Base-by-base conservation (phyloP, 1,139 yeast species). In the Candida freyschussii region DNA sequence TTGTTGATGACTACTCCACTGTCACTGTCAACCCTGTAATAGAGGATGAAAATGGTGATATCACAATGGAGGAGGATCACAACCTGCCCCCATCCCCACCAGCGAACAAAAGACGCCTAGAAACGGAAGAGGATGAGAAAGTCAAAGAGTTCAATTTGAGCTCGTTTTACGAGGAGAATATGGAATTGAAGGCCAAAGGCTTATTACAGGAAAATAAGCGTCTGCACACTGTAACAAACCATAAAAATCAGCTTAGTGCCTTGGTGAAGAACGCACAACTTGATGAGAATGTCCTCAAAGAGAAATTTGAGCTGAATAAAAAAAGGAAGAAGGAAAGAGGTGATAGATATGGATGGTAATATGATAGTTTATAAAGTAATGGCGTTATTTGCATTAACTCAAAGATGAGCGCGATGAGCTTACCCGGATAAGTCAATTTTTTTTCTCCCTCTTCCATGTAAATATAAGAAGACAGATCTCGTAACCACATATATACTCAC, bases 221-320 rank as follows among this genome's bases (percentile, higher is more conserved):
- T 7, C 39, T 52, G 3, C 47, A 49, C 8, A 31, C 46, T 0
- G 52, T 57, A 3, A 41, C 53, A 15, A 55, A 57, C 32, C 39
- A 44, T 7, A 54, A 47, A 37, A 59, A 59, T 29, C 61, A 58
- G 33, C 40, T 59, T 30, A 44, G 49, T 9, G 49, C 62, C 1
- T 36, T 59, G 26, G 45, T 59, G 13, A 55, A 51, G 36, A 58
- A 59, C 36, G 64, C 64, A 1, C 26, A 48, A 17, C 45, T 41
- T 27, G 56, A 59, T 23, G 43, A 52, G 17, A 56, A 50, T 1
- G 39, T 58, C 1, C 38, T 58, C 4, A 36, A 44, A n/a, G 47
- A 42, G 27, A 44, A 55, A 13, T 54, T 55, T 29, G 50, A 53
- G 19, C 39, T 43, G 7, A 48, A 47, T 22, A 47, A 48, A 26